Evolutionary conservation across 1,284 basidiomycete genomes (phyloP).

Genomic region (Tilletiaria anomala): DNA sequence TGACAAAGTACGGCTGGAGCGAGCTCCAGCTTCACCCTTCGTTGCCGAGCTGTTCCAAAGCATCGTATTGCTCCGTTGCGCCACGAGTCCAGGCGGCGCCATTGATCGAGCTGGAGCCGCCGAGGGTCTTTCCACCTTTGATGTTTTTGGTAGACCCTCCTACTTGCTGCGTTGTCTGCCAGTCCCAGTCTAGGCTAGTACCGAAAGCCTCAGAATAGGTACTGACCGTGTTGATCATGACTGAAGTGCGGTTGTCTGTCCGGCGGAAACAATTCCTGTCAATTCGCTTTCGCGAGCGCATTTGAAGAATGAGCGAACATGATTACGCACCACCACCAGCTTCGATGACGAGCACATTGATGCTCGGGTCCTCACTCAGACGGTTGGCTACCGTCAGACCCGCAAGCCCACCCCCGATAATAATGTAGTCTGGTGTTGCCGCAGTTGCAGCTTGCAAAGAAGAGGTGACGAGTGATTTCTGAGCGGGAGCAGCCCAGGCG

Average conservation of each 20-base stretch:
- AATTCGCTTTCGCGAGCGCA: no score
- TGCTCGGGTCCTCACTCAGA: slow-evolving; percentile 18
- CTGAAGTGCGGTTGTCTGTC: slow-evolving; percentile 14
- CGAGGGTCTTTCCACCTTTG: slow-evolving; percentile 48
- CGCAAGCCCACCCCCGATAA: slow-evolving; percentile 49
- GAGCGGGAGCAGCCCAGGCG: no score
- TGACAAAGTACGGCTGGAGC: slow-evolving; percentile 47
- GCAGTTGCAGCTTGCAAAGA: no score
- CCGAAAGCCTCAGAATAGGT: slow-evolving; percentile 42
- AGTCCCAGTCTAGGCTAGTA: slow-evolving; percentile 46
- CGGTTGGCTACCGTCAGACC: slow-evolving; percentile 26
- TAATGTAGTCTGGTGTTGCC: slow-evolving; percentile 11
- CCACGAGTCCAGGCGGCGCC: slow-evolving; percentile 46
- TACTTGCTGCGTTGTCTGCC: slow-evolving; percentile 41
- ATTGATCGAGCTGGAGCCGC: slow-evolving; percentile 52
- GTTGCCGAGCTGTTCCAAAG: slow-evolving; percentile 46
- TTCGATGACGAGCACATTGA: slow-evolving; percentile 41
- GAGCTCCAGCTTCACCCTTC: slow-evolving; percentile 49
- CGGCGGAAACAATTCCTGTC: no score
- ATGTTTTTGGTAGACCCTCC: slow-evolving; percentile 42
- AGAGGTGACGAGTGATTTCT: no score
- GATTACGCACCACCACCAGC: no score
- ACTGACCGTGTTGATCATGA: slow-evolving; percentile 9
- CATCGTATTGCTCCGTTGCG: slow-evolving; percentile 49
- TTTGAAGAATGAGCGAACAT: no score